Evolutionary conservation across 768 basidiomycete genomes (phyloP).

Genomic region (Strobilomyces dryophilus): DNA sequence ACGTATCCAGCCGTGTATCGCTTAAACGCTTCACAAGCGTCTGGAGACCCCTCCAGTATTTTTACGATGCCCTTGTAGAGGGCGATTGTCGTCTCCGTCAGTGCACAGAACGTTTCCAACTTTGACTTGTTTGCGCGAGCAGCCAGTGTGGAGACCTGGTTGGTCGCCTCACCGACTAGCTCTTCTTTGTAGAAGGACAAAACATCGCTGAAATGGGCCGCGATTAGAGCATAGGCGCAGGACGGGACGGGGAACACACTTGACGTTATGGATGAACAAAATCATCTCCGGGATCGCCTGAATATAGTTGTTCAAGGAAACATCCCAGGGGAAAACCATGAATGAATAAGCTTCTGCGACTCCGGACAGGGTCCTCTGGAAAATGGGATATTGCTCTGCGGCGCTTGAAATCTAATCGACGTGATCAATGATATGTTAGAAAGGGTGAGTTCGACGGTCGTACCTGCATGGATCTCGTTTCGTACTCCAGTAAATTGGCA

Average conservation of each 20-base stretch:
- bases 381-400: conserved; percentile 27
- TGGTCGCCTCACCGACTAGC: conserved; percentile 30
- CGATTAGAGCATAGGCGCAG: background rate
- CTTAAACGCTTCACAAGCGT: conserved; percentile 19
- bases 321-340: conserved; percentile 33
- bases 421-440: too few species aligned
- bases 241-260: conserved; percentile 26
- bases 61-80: conserved; percentile 22
- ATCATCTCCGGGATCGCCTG: conserved; percentile 38
- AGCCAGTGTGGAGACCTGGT: conserved; percentile 34
- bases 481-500: conserved; percentile 31
- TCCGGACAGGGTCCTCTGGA: conserved; percentile 29
- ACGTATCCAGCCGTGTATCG: conserved; percentile 23
- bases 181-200: conserved; percentile 43
- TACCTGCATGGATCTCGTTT: conserved; percentile 29
- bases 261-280: conserved; percentile 31
- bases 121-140: conserved; percentile 22
- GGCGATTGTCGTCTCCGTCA: conserved; percentile 25
- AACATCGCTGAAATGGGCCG: conserved; percentile 30
- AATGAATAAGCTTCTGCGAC: conserved; percentile 33
- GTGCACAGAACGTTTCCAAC: conserved; percentile 19
- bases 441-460: background rate
- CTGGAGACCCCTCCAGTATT: conserved; percentile 19
- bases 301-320: conserved; percentile 32
- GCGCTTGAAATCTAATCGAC: background rate